Conservation (phyloP, 148 eudicot genomes). For the Fagopyrum homotropicum region DNA sequence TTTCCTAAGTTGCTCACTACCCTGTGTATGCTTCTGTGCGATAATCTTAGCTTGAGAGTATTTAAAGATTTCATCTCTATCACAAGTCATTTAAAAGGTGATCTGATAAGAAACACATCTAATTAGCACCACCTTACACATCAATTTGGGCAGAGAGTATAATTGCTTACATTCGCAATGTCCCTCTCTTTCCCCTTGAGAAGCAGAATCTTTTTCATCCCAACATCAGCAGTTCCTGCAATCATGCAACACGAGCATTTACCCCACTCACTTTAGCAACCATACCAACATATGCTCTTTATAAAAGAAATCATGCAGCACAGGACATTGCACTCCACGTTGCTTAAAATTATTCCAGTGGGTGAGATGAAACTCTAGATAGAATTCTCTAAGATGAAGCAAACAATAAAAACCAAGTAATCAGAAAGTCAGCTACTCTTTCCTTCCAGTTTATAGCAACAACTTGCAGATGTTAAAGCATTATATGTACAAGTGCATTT, state of each 20-base stretch:
- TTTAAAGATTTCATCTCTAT: no score
- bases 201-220: slow-evolving; percentile 10
- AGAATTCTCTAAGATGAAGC: neutral
- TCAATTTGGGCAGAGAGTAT: neutral
- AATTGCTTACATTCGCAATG: slow-evolving; percentile 1
- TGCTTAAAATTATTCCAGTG: neutral
- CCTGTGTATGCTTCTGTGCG: no score
- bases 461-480: neutral
- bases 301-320: neutral
- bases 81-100: neutral
- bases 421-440: neutral
- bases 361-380: neutral
- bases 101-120: neutral
- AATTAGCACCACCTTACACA: neutral
- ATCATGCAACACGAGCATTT: neutral
- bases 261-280: neutral
- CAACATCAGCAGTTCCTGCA: slow-evolving; percentile 5
- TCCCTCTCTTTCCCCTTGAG: slow-evolving; percentile 3
- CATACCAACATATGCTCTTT: neutral
- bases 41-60: no score
- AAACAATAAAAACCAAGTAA: neutral
- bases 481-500: neutral
- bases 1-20: no score
- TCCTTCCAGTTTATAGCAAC: neutral
- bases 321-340: neutral